A percentile compares a stretch with the other conserved stretches of the same genome.
These are phyloP conservation scores for Naganishia sp. DNA, from an alignment of 1,284 basidiomycete species.

Conservation along the genomic window DNA sequence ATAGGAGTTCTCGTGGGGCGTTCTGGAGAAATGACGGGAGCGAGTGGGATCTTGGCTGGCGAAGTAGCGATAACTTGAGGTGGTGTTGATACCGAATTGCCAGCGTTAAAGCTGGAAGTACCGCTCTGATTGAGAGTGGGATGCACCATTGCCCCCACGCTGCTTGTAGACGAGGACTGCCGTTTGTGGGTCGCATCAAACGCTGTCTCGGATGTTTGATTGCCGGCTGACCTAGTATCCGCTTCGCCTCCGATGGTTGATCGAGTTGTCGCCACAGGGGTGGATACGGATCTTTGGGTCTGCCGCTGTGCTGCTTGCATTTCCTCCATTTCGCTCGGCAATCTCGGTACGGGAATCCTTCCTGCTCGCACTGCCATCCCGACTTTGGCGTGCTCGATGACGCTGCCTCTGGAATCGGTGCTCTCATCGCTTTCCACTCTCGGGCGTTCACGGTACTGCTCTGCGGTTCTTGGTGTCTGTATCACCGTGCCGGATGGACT, in stretches of 20 bases:
- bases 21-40: constrained; percentile 58
- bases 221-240: not conserved
- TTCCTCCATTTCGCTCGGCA: constrained; percentile 11
- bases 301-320: constrained; percentile 7
- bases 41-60: constrained; percentile 55
- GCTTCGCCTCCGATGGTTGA: not conserved
- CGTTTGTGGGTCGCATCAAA: constrained; percentile 32
- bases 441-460: constrained; percentile 15
- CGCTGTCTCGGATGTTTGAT: not conserved
- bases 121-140: constrained; percentile 29
- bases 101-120: constrained; percentile 17
- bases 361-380: constrained; percentile 5
- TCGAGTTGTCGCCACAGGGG: not conserved
- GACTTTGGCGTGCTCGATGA: constrained; percentile 7
- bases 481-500: constrained; percentile 1
- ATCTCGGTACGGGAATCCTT: constrained; percentile 24
- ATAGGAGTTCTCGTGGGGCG: constrained; percentile 30
- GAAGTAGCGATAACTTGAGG: constrained; percentile 40
- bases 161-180: constrained; percentile 36
- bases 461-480: constrained; percentile 12
- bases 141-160: constrained; percentile 33
- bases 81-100: constrained; percentile 47
- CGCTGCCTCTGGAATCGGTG: constrained; percentile 18
- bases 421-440: constrained; percentile 26
- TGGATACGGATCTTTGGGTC: constrained; percentile 10